Conservation (phyloP, 75 land plant genomes). For the Pinus tabuliformis region DNA sequence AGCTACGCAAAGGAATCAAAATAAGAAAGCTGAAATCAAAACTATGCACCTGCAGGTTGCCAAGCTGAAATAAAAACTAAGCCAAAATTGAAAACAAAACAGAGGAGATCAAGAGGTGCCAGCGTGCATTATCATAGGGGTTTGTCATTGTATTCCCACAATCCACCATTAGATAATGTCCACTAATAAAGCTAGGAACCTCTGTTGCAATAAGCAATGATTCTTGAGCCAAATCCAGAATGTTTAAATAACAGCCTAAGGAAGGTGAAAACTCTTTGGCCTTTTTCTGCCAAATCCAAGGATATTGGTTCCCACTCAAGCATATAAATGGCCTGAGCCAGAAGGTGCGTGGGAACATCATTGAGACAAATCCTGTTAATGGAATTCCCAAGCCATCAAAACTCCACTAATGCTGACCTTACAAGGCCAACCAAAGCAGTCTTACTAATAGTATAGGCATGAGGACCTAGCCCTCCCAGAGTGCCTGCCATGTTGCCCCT, state of each 20-base stretch:
- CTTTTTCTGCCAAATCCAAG: no score
- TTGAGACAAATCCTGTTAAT: slow-evolving; percentile 69
- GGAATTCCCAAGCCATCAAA: slow-evolving; percentile 39
- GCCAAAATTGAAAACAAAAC: no score
- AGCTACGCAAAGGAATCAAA: not conserved
- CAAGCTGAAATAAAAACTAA: no score
- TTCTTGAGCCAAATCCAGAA: slow-evolving; percentile 22
- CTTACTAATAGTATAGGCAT: no score
- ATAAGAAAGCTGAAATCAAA: no score
- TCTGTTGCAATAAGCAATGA: slow-evolving; percentile 24
- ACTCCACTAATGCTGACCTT: no score
- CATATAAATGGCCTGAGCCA: no score
- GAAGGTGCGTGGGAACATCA: slow-evolving; percentile 50
- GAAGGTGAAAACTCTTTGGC: not conserved
- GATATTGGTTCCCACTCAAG: no score
- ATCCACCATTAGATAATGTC: slow-evolving; percentile 26
- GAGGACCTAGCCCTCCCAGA: no score
- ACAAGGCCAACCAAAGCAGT: slow-evolving; percentile 50
- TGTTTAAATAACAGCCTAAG: no score
- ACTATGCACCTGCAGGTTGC: no score
- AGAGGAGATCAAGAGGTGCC: not conserved
- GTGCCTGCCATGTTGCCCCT: no score
- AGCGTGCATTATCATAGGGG: not conserved
- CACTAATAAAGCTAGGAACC: slow-evolving; percentile 16
- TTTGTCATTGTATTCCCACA: slow-evolving; percentile 7